Evolutionary conservation across 495 filamentous ascomycete genomes (phyloP).

Genomic region (Lasiosphaeria hispida): DNA sequence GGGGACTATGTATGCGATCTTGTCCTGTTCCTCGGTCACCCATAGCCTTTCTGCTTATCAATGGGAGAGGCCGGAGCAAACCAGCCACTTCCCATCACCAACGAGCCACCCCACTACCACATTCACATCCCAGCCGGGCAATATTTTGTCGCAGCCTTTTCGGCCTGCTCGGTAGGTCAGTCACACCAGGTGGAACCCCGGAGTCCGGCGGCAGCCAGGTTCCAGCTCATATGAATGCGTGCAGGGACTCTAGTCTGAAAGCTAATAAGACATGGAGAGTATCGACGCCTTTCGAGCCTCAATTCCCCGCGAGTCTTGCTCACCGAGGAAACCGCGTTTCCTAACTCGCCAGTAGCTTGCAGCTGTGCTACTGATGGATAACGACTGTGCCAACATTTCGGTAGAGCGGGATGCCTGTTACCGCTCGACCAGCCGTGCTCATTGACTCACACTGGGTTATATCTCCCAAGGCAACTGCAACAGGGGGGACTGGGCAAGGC

Average conservation of each 20-base stretch:
- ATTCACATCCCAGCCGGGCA: not conserved
- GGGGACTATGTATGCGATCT: not conserved
- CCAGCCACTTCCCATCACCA: too few relatives aligned
- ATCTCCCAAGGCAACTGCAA: not conserved
- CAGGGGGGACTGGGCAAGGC: not conserved
- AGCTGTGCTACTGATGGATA: too few relatives aligned
- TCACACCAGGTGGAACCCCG: conserved; percentile 5
- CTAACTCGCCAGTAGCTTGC: not conserved
- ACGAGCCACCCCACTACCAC: too few relatives aligned
- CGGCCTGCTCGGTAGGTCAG: not conserved
- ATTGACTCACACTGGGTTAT: not conserved
- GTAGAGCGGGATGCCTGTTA: too few relatives aligned
- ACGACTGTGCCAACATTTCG: not conserved
- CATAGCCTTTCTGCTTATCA: too few relatives aligned
- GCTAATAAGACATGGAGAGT: not conserved
- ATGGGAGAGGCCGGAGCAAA: too few relatives aligned
- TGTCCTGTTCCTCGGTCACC: not conserved
- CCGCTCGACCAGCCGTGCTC: not conserved
- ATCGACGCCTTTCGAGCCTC: not conserved
- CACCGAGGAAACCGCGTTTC: not conserved
- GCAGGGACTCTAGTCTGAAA: not conserved
- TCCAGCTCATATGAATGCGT: not conserved
- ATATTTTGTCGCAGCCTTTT: conserved; percentile 6
- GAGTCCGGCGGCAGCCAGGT: not conserved
- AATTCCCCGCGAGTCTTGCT: conserved; percentile 6